Evolutionary conservation across 306 rosid species (phyloP).

Genomic region (Bauhinia variegata): DNA sequence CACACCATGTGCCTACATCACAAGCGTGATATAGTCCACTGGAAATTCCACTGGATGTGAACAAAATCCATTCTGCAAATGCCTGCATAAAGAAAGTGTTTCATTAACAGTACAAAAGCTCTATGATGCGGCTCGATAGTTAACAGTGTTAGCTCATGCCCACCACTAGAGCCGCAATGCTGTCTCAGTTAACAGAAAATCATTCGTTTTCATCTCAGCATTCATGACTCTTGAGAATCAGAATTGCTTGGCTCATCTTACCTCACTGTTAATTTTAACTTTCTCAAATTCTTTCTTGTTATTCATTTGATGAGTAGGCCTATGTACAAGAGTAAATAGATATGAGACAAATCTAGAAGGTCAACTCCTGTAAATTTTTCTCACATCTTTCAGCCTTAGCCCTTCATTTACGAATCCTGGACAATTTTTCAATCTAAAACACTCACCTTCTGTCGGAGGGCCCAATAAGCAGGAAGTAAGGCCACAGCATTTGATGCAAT

Average conservation of each 20-base stretch:
- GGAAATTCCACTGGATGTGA: slow-evolving; percentile 82
- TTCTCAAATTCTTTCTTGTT: neutral
- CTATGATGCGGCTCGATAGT: neutral
- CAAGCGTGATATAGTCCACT: slow-evolving; percentile 95
- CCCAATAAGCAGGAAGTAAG: slow-evolving; percentile 87
- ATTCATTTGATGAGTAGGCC: too few relatives aligned
- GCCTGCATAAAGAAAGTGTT: slow-evolving; percentile 65
- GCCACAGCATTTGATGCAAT: slow-evolving; percentile 89
- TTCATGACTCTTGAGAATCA: neutral
- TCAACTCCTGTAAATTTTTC: too few relatives aligned
- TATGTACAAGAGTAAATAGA: too few relatives aligned
- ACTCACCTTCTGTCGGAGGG: slow-evolving; percentile 82
- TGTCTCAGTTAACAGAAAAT: neutral
- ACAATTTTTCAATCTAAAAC: neutral
- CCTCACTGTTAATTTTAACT: neutral
- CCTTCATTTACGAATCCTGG: neutral
- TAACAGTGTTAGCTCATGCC: neutral
- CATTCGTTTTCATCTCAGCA: neutral
- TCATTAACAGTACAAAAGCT: slow-evolving; percentile 20
- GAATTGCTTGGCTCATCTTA: neutral
- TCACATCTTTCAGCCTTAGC: too few relatives aligned
- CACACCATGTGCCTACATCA: slow-evolving; percentile 97
- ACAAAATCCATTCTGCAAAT: slow-evolving; percentile 82
- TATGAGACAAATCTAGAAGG: too few relatives aligned
- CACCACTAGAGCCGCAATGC: neutral